Evolutionary conservation across 768 basidiomycete genomes (phyloP).

Genomic region (Psilocybe cyanescens): DNA sequence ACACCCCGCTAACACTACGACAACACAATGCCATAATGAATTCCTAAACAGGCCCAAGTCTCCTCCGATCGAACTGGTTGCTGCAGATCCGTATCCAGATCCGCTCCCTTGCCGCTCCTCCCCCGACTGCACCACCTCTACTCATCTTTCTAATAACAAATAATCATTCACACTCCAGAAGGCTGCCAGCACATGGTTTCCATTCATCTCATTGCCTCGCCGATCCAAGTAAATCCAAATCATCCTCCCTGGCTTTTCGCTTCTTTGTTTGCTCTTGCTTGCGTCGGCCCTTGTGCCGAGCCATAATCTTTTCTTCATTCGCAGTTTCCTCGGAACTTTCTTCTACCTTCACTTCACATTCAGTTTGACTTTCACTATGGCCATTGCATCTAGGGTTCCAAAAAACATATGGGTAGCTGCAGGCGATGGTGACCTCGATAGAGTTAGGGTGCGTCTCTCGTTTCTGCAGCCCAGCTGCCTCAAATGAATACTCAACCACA

Average conservation of each 20-base stretch:
- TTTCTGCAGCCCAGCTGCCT: constrained; percentile 8
- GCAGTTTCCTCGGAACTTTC: constrained; percentile 17
- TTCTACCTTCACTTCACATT: constrained; percentile 8
- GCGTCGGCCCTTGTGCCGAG: constrained; percentile 3
- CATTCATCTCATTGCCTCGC: constrained; percentile 6
- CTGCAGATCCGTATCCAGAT: constrained; percentile 33
- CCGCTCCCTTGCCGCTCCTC: constrained; percentile 17
- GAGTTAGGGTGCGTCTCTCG: constrained; percentile 60
- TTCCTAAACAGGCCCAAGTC: constrained; percentile 22
- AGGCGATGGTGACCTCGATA: constrained; percentile 83
- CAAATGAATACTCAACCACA: constrained; percentile 13
- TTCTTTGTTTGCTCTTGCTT: constrained; percentile 28
- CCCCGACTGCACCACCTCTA: background rate
- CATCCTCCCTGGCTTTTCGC: background rate
- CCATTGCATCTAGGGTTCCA: constrained; percentile 15
- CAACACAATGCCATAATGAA: constrained; percentile 24
- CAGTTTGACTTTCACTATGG: constrained; percentile 14
- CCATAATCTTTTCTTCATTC: constrained; percentile 4
- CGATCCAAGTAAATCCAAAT: background rate
- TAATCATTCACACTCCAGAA: background rate
- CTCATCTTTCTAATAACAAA: background rate
- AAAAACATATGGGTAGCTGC: constrained; percentile 93
- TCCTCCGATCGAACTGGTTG: constrained; percentile 15
- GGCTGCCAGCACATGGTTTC: constrained; percentile 1
- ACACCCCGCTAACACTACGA: background rate